Percentiles rank a stretch among this genome's conserved stretches.
Conservation (phyloP, 495 filamentous ascomycete genomes). For the Talaromyces borbonicus region DNA sequence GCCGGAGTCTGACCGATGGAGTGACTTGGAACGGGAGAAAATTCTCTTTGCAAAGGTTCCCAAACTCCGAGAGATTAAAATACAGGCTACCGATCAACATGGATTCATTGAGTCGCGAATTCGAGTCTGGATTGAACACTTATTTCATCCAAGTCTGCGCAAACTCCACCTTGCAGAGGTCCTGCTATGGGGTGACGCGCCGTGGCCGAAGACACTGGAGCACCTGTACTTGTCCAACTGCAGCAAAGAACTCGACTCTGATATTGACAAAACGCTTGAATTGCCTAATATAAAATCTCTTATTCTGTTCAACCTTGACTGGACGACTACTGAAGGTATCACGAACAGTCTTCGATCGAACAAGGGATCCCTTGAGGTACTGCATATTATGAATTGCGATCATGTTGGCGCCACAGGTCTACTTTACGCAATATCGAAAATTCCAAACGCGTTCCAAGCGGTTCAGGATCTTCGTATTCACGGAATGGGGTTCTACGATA, state of each 20-base stretch:
- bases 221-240: slow-evolving; percentile 18
- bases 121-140: slow-evolving; percentile 11
- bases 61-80: slow-evolving; percentile 28
- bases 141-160: slow-evolving; percentile 17
- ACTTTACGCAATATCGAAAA: slow-evolving; percentile 1
- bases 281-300: slow-evolving; percentile 26
- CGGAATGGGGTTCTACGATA: slow-evolving; percentile 8
- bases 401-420: slow-evolving; percentile 7
- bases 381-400: slow-evolving; percentile 24
- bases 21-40: background rate
- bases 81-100: slow-evolving; percentile 4
- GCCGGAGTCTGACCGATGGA: too few species aligned
- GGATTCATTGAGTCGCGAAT: slow-evolving; percentile 15
- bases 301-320: slow-evolving; percentile 18
- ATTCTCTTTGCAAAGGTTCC: slow-evolving; percentile 15
- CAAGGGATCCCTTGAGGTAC: slow-evolving; percentile 15
- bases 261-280: background rate
- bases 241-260: slow-evolving; percentile 7
- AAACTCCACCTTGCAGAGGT: slow-evolving; percentile 24
- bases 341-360: slow-evolving; percentile 13
- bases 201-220: slow-evolving; percentile 23
- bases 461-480: slow-evolving; percentile 25
- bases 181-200: slow-evolving; percentile 11
- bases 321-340: slow-evolving; percentile 14
- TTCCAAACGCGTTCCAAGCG: slow-evolving; percentile 6